Percentiles rank a stretch among this genome's conserved stretches.
phyloP scores from a whole-genome alignment of 192 early-diverging fungal species.

The Diversispora epigaea region DNA sequence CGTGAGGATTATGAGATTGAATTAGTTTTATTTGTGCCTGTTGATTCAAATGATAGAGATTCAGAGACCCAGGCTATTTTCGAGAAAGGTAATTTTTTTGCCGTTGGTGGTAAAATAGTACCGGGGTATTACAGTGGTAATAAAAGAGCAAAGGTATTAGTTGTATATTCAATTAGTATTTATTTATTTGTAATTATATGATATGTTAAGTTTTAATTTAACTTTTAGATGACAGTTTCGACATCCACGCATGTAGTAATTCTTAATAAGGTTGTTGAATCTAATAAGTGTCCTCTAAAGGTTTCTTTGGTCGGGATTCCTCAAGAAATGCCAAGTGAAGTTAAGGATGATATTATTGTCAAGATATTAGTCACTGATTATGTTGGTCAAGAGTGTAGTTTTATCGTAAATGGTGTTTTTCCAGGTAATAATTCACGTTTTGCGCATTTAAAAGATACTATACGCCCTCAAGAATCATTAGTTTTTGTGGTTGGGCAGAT shows the following conservation, averaged over 20 bases:
- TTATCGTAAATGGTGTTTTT: no score
- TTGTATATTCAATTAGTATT: no score
- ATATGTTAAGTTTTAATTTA: no score
- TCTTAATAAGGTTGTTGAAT: neutral
- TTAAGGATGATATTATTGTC: neutral
- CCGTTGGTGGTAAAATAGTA: no score
- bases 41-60: no score
- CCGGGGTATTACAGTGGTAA: no score
- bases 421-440: neutral
- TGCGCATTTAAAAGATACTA: neutral
- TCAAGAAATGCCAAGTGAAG: neutral
- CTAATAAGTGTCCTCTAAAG: neutral
- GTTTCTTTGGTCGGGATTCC: neutral
- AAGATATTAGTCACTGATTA: neutral
- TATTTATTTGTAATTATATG: no score
- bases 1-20: no score
- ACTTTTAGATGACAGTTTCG: neutral
- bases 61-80: no score
- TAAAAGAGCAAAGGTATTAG: no score
- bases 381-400: neutral
- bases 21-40: no score
- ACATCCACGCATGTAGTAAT: neutral
- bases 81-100: no score
- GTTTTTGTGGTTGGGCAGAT: neutral
- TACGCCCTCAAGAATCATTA: neutral